Evolutionary conservation across 495 filamentous ascomycete genomes (phyloP), one percentile per base, ranked within the genome.

Genomic region (Talaromyces borbonicus): DNA sequence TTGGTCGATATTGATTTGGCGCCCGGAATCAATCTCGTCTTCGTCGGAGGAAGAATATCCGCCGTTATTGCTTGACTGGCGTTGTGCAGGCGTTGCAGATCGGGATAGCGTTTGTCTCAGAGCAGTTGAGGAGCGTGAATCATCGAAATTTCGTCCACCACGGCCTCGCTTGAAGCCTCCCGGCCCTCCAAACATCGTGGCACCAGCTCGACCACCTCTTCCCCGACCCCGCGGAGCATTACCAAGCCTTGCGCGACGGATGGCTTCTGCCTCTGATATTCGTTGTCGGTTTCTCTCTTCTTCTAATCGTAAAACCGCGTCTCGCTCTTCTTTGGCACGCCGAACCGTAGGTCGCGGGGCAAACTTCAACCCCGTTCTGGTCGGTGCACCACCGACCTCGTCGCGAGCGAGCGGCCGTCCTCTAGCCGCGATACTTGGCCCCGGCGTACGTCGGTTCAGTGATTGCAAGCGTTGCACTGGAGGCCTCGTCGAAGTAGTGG

Each of bases 281-380:
- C 71, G 61, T 48, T 68, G 68, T 26, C 64, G 69, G 27, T 66
- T 41, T 12, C 71, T 58, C 48, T 72, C 60, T 26, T 64, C 63
- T 49, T 78, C 74, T 15, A 66, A 57, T 38, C 63, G 63, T 55
- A 71, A 66, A 0, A 69, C 61, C 9, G 63, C 67, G 25, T 75
- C 72, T 47, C 73, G 69, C 50, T 75, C 74, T 46, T 73, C 70
- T 50, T 75, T 71, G 50, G 65, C 72, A 36, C 71, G 71, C 7
- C 73, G 73, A 3, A 52, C 54, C 4, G 66, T 60, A 0, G 62
- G 59, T 32, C 66, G 70, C 4, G 73, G 73, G 49, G 68, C 60
- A 41, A 68, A 71, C 46, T 77, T 78, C 24, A 77, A 48, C 2
- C 56, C 58, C 1, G 68, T 66, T 46, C 68, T 69, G 1, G 59